Base-by-base conservation (phyloP, 305 asterid species). In the Fraxinus platypoda region DNA sequence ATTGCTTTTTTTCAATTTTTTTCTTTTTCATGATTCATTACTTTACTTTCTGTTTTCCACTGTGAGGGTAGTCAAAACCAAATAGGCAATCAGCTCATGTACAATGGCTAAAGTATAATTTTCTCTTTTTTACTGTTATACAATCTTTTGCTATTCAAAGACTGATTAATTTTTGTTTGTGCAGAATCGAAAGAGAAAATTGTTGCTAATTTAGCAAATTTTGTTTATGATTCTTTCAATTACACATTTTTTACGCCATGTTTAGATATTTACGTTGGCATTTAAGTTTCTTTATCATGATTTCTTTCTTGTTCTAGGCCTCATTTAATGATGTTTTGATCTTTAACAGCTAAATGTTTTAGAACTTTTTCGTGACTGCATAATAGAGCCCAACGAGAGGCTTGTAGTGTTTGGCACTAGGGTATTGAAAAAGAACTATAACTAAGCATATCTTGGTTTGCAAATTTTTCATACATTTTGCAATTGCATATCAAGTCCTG, bases 151-250 rank as follows among this genome's bases (percentile, higher is more conserved):
- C 23, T 80, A 49, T 73, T 81, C 83, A 64, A 37, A 59, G 34
- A 43, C 76, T n/a, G 19, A 43, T 78, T 19, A 46, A 74, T 75
- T 81, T 43, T 79, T 76, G 75, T 79, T 73, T 80, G 74, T 86
- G 86, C 97, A 95, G 98, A 94, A 86, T 84, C 87, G 30, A 95
- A 95, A 87, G 99, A 94, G 92, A 92, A 83, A 86, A 87, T 88
- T 26, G 98, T 87, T 76, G 96, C 99, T 79, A 94, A 92, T 88
- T 89, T 95, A 87, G 97, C 95, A 17, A 94, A 95, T 87, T 95
- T 95, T 80, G 97, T 98, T 7, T 95, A 95, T 83, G 98, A 95
- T 92, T 98, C 99, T 80, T 94, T 81, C 90, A 95, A 94, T 84
- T 94, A 89, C 75, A 81, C 97, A n/a, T 85, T 94, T 91, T 76